Evolutionary conservation across 305 asterid species (phyloP).

Genomic region (Fraxinus nigra): DNA sequence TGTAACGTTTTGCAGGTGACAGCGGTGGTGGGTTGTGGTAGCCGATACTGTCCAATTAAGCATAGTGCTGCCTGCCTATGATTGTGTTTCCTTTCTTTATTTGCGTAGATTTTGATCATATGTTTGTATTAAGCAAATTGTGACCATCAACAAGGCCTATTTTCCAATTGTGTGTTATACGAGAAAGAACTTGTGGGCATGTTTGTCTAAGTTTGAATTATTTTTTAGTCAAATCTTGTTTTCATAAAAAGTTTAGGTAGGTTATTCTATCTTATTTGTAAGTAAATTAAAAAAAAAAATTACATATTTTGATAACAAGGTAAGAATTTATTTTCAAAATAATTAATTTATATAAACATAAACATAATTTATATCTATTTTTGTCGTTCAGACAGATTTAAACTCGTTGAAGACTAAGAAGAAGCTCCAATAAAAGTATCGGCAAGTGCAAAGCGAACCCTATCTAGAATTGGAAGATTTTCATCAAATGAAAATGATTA

Average conservation of each 20-base stretch:
- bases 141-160: neutral
- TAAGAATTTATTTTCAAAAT: neutral
- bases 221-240: neutral
- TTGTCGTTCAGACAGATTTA: neutral
- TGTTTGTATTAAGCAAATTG: neutral
- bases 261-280: neutral
- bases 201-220: neutral
- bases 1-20: neutral
- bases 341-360: neutral
- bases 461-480: neutral
- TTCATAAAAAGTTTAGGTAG: neutral
- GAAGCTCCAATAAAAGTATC: neutral
- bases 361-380: neutral
- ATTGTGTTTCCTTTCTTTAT: neutral
- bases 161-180: neutral
- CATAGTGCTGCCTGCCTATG: neutral
- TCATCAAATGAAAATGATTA: neutral
- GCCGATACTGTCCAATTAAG: neutral
- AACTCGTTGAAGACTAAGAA: neutral
- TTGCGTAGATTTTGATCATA: neutral
- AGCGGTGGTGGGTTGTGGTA: neutral
- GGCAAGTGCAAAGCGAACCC: neutral
- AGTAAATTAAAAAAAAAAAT: neutral
- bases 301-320: neutral
- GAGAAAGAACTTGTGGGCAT: neutral